Conservation (phyloP, 306 rosid species). For the Elaeagnus macrophylla region DNA sequence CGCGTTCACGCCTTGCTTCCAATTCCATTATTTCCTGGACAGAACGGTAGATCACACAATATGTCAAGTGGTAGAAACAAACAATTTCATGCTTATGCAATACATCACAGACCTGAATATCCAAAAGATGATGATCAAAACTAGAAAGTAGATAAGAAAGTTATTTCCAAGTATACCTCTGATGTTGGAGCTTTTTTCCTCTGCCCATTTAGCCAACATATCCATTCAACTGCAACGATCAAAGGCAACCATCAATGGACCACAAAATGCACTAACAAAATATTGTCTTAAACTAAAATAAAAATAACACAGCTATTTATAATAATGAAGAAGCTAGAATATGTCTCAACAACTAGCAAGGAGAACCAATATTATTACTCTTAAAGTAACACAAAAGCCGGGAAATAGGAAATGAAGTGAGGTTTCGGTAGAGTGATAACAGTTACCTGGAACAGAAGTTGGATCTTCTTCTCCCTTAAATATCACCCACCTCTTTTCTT, state of each 20-base stretch:
- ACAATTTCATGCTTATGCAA: not conserved
- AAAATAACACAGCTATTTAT: not conserved
- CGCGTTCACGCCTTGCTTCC: slow-evolving; percentile 80
- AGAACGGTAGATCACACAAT: slow-evolving; percentile 7
- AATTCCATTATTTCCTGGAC: slow-evolving; percentile 70
- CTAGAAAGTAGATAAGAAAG: not conserved
- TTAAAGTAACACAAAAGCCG: slow-evolving; percentile 3
- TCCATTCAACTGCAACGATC: slow-evolving; percentile 82
- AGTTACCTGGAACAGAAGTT: slow-evolving; percentile 78
- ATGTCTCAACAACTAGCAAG: not conserved
- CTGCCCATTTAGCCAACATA: slow-evolving; percentile 97
- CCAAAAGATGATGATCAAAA: no score
- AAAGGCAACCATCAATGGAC: slow-evolving; percentile 18
- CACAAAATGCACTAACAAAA: slow-evolving; percentile 4
- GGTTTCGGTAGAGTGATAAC: slow-evolving; percentile 8
- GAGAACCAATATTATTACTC: not conserved
- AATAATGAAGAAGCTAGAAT: not conserved
- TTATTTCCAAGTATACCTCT: slow-evolving; percentile 43
- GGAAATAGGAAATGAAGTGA: slow-evolving; percentile 12
- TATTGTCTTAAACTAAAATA: slow-evolving; percentile 2
- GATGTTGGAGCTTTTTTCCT: slow-evolving; percentile 86
- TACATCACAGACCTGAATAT: no score
- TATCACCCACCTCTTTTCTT: slow-evolving; percentile 95
- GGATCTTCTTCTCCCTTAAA: slow-evolving; percentile 91
- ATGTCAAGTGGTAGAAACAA: slow-evolving; percentile 15